These are phyloP conservation scores for Grifola frondosa DNA, from an alignment of 1,284 basidiomycete species.

Conservation along the genomic window DNA sequence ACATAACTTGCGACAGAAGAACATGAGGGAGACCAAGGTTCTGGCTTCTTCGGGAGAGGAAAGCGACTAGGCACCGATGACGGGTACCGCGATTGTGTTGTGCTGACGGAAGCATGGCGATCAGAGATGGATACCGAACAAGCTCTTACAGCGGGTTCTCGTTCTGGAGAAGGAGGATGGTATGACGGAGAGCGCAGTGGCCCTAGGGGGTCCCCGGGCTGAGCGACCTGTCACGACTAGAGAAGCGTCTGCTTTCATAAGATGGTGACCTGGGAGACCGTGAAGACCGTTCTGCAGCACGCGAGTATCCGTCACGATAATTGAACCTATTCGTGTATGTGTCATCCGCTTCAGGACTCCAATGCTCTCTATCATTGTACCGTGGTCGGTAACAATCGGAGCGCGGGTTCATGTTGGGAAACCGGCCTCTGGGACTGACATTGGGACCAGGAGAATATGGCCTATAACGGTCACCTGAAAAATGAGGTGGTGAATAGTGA, in stretches of 20 bases:
- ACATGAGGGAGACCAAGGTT: constrained; percentile 14
- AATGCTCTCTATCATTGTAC: constrained; percentile 21
- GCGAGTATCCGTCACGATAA: constrained; percentile 5
- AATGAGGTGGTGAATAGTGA: constrained; percentile 17
- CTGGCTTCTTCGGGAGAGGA: constrained; percentile 1
- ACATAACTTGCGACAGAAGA: constrained; percentile 10
- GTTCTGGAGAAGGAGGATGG: constrained; percentile 11
- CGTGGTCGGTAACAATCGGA: constrained; percentile 28
- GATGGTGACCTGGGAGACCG: constrained; percentile 9
- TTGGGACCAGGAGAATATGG: constrained; percentile 19
- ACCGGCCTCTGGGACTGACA: constrained; percentile 16
- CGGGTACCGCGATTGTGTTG: no score
- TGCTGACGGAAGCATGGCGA: no score
- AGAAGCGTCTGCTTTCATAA: constrained; percentile 4
- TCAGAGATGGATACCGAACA: no score
- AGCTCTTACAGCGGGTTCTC: constrained; percentile 7
- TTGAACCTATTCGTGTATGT: constrained; percentile 12
- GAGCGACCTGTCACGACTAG: constrained; percentile 13
- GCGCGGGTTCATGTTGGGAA: constrained; percentile 21
- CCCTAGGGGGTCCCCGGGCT: no score
- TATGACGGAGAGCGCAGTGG: constrained; percentile 10
- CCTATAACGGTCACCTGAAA: constrained; percentile 22
- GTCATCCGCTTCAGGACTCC: constrained; percentile 17
- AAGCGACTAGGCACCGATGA: constrained; percentile 3
- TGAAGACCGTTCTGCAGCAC: constrained; percentile 1